Evolutionary conservation across 495 filamentous ascomycete genomes (phyloP), one percentile per base, ranked within the genome.

Genomic region (Hypoxylon fuscum): DNA sequence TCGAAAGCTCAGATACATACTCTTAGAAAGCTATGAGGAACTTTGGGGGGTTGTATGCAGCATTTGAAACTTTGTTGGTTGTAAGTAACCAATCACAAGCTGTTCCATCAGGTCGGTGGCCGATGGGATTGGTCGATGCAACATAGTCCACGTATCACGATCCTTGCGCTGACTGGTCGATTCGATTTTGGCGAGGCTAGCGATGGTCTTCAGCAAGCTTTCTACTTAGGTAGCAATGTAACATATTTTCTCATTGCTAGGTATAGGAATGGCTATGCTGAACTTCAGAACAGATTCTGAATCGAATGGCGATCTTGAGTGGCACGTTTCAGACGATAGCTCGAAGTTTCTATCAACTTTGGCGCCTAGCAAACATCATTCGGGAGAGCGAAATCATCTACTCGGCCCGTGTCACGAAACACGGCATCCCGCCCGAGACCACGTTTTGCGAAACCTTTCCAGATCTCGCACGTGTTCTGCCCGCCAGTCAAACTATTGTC

Each of bases 401-500:
- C 59, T 50, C 64, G 49, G 4, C 34, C 41, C 9, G 22, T 53
- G 9, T 41, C 12, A 38, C 27, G 45, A 48, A 57, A 69, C 55
- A 25, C 45, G 5, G 68, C 67, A 53, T 59, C 59, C 3, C 46
- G 20, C 1, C 77, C 78, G 1, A 79, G 54, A 8, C 75, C 74
- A 7, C 73, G 57, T 69, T 79, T 78, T 32, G 77, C 78, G 52
- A 81, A 79, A 7, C 50, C 77, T 20, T 29, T 74, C 79, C 75
- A 78, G 15, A 79, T 67, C 62, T 72, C 72, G 37, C 74, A 80
- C 15, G 53, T 35, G 41, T 79, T 81, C 54, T 70, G 65, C 1
- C 77, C 77, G 0, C 67, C 72, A 8, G 72, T 79, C 6, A 81
- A 55, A 14, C 69, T 74, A 10, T 60, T 40, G 56, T 79, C 75